Percentiles rank a stretch among this genome's conserved stretches.
These are phyloP conservation scores for Pistacia vera DNA, from an alignment of 345 rosid genomes.

Conservation along the genomic window DNA sequence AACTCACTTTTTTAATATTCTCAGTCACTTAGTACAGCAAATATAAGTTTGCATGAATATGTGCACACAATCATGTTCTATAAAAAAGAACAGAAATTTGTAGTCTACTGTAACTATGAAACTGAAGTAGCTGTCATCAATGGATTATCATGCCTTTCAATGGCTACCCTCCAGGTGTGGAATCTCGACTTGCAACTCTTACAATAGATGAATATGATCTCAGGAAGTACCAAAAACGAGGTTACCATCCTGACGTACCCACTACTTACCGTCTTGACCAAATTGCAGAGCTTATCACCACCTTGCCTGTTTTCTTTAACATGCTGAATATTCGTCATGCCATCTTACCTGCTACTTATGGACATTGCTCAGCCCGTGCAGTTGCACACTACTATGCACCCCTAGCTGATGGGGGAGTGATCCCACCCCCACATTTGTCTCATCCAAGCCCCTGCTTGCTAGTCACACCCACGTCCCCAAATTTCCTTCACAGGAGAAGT, in stretches of 20 bases:
- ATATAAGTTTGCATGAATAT: neutral
- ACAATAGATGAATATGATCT: slow-evolving; percentile 64
- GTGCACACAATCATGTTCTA: neutral
- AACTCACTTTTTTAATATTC: neutral
- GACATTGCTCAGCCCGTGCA: slow-evolving; percentile 96
- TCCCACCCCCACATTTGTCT: slow-evolving; percentile 78
- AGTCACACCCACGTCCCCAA: slow-evolving; percentile 79
- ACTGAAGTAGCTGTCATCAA: neutral
- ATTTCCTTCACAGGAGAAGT: slow-evolving; percentile 38
- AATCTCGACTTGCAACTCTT: slow-evolving; percentile 86
- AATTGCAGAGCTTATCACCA: slow-evolving; percentile 36
- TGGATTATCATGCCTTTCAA: slow-evolving; percentile 5
- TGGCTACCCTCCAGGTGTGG: slow-evolving; percentile 65
- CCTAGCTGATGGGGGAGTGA: slow-evolving; percentile 69
- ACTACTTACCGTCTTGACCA: slow-evolving; percentile 65
- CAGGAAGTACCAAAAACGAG: slow-evolving; percentile 37
- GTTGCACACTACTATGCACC: slow-evolving; percentile 97
- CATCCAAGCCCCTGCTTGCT: slow-evolving; percentile 76
- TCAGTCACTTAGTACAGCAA: slow-evolving; percentile 14
- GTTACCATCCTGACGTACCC: slow-evolving; percentile 56
- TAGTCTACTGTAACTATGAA: neutral
- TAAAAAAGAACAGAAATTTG: neutral
- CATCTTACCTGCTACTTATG: slow-evolving; percentile 85
- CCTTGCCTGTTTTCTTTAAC: slow-evolving; percentile 70
- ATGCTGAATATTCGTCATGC: slow-evolving; percentile 81